Conservation (phyloP, 2,329 filamentous ascomycete genomes). For the Neofusicoccum kwambonambiense region DNA sequence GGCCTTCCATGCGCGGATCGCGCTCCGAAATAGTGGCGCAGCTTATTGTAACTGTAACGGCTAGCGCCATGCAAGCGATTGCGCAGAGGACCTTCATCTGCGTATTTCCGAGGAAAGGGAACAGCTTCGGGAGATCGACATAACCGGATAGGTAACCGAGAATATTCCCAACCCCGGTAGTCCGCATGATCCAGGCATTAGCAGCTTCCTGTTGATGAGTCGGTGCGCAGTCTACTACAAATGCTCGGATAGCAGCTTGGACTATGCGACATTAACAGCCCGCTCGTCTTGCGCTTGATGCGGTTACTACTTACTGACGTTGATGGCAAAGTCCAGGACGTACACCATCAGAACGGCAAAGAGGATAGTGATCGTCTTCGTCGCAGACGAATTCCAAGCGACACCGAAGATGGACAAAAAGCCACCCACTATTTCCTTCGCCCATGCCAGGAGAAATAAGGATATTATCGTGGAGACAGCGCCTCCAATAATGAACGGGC, state of each 20-base stretch:
- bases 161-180: constrained; percentile 86
- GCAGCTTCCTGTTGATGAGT: constrained; percentile 90
- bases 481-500: constrained; percentile 54
- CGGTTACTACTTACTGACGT: constrained; percentile 64
- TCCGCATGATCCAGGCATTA: constrained; percentile 89
- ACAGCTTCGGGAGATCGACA: constrained; percentile 68
- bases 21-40: constrained; percentile 70
- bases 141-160: constrained; percentile 87
- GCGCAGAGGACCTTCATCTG: constrained; percentile 93
- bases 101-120: constrained; percentile 79
- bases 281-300: background rate
- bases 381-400: constrained; percentile 61
- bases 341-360: constrained; percentile 86
- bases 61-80: constrained; percentile 74
- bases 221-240: constrained; percentile 90
- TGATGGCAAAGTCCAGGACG: constrained; percentile 89
- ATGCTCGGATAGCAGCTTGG: constrained; percentile 86
- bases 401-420: constrained; percentile 70
- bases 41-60: constrained; percentile 68
- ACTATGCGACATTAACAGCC: constrained; percentile 48
- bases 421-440: constrained; percentile 58
- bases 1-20: constrained; percentile 72
- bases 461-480: constrained; percentile 50
- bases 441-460: constrained; percentile 52
- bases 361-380: constrained; percentile 67